These are phyloP conservation scores for Nepenthes alata DNA, from an alignment of 179 eudicot species.

Conservation along the genomic window DNA sequence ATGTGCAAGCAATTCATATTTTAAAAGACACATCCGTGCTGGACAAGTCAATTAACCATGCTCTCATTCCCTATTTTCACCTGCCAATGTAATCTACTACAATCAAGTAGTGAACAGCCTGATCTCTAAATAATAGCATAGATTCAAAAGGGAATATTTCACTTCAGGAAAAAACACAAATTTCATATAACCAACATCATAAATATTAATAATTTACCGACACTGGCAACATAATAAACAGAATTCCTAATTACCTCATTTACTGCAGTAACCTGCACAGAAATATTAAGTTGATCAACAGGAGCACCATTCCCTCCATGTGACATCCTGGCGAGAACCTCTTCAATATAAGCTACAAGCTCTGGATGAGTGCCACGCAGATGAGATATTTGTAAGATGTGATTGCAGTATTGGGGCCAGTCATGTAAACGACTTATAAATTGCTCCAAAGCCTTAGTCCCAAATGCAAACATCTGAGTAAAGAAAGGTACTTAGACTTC, in stretches of 20 bases:
- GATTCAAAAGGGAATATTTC: no score
- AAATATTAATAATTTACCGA: background rate
- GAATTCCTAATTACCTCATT: constrained; percentile 34
- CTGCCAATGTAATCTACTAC: no score
- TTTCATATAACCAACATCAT: no score
- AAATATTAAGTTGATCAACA: constrained; percentile 48
- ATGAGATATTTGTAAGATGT: constrained; percentile 88
- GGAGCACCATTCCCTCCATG: constrained; percentile 45
- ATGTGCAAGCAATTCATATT: no score
- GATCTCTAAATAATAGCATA: no score
- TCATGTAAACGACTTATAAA: constrained; percentile 79
- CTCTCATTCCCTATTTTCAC: no score
- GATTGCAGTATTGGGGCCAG: constrained; percentile 97
- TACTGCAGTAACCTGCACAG: constrained; percentile 23
- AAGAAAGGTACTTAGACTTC: constrained; percentile 6
- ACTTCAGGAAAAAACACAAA: no score
- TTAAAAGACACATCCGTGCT: no score
- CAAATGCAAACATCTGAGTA: constrained; percentile 84
- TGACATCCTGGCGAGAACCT: constrained; percentile 55
- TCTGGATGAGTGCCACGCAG: constrained; percentile 72
- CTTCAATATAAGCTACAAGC: constrained; percentile 67
- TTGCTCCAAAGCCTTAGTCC: constrained; percentile 80
- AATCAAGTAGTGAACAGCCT: no score
- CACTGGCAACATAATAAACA: background rate
- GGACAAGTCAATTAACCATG: no score